Percentiles rank a stretch among this genome's conserved stretches.
Conservation (phyloP, 2,329 filamentous ascomycete genomes). For the Phoma herbarum region DNA sequence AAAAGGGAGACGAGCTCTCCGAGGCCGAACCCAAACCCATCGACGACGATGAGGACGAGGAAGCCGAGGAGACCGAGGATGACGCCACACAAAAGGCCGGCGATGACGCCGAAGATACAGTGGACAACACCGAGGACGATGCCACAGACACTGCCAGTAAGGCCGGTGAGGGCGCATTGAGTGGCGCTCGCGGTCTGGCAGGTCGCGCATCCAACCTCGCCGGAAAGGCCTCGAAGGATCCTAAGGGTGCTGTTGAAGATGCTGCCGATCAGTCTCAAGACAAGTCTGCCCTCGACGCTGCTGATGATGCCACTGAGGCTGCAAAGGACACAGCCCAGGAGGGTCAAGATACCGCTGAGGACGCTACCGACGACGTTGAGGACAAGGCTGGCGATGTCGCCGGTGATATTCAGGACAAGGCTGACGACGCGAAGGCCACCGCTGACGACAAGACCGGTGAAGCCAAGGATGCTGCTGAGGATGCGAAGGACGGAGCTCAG, state of each 20-base stretch:
- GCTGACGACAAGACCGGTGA: conserved; percentile 52
- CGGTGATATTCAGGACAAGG: conserved; percentile 50
- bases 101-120: conserved; percentile 56
- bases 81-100: conserved; percentile 56
- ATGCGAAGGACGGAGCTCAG: conserved; percentile 41
- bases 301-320: conserved; percentile 40
- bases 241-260: conserved; percentile 50
- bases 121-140: conserved; percentile 53
- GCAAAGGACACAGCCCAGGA: conserved; percentile 47
- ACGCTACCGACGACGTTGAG: conserved; percentile 42
- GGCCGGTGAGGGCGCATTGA: conserved; percentile 51
- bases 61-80: conserved; percentile 41
- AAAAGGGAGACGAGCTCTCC: conserved; percentile 56
- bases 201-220: conserved; percentile 58
- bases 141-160: conserved; percentile 48
- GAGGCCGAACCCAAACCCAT: conserved; percentile 58
- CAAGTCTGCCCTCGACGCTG: conserved; percentile 47
- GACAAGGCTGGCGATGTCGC: conserved; percentile 40
- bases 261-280: conserved; percentile 47
- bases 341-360: conserved; percentile 46
- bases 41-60: conserved; percentile 46
- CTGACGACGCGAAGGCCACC: conserved; percentile 34
- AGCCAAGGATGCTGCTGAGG: conserved; percentile 39
- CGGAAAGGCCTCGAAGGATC: conserved; percentile 53
- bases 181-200: conserved; percentile 57